A percentile compares a stretch with the other conserved stretches of the same genome.
phyloP scores from a whole-genome alignment of 352 stramenopile species.

The Globisporangium rhizosaccharum region DNA sequence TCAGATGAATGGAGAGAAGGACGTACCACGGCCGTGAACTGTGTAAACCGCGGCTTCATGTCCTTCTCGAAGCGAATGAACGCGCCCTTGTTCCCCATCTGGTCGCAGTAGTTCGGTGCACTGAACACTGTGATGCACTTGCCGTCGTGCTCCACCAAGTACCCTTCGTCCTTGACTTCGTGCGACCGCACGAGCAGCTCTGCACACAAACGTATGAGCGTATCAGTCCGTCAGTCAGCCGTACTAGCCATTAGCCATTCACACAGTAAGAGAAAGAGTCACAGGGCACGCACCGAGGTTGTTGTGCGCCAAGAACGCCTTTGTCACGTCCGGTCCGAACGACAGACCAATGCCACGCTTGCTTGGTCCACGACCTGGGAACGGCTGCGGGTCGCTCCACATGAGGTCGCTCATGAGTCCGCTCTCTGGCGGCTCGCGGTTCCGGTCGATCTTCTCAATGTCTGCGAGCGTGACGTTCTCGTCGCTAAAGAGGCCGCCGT shows the following conservation, averaged over 20 bases:
- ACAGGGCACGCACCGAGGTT: conserved; percentile 70
- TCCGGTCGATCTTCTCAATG: conserved; percentile 95
- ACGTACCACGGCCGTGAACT: conserved; percentile 91
- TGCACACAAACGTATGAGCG: conserved; percentile 13
- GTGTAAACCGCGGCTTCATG: conserved; percentile 94
- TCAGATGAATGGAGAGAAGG: neutral
- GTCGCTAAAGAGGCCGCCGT: conserved; percentile 95
- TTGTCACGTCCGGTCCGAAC: conserved; percentile 98
- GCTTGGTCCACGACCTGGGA: conserved; percentile 90
- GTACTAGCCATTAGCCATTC: neutral
- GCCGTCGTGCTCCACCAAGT: conserved; percentile 98
- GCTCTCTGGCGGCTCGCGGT: conserved; percentile 92
- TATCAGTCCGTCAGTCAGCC: neutral
- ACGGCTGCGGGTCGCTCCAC: conserved; percentile 97
- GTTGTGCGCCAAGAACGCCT: conserved; percentile 95
- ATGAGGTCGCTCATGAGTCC: conserved; percentile 91
- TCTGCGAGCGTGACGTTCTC: conserved; percentile 92
- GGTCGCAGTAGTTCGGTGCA: conserved; percentile 99
- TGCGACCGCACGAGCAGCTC: conserved; percentile 97
- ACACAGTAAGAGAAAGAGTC: neutral
- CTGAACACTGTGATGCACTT: conserved; percentile 99
- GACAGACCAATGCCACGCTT: conserved; percentile 96
- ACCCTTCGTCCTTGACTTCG: conserved; percentile 99
- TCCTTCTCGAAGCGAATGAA: conserved; percentile 97
- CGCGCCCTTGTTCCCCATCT: conserved; percentile 99